Base-by-base conservation (phyloP, 768 basidiomycete genomes). In the Lactarius akahatsu region DNA sequence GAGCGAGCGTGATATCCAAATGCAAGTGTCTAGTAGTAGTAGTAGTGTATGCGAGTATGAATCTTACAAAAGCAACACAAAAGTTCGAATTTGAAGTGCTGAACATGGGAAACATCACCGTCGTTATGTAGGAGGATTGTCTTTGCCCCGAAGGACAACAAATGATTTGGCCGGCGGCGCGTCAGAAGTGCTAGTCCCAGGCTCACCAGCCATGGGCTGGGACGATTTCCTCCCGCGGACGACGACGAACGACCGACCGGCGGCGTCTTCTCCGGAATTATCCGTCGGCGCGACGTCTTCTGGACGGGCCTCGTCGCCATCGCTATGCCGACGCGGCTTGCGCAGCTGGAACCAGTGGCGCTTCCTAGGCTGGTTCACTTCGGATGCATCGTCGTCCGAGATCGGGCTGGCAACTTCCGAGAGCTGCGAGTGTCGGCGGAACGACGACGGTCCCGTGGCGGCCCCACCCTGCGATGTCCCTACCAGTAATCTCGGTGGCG, bases 81-180 rank as follows among this genome's bases (percentile, higher is more conserved):
- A 20, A 34, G 30, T 10, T 34, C 10, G 38, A 54, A 34, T 8
- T 30, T 38, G 26, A 43, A 38, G 34, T 6, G 20, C 15, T 15
- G 57, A 26, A 26, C 23, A 23, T 47, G 30, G 18, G 16, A 57
- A 15, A 30, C 13, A 23, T 2, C 36, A 41, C 18, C 36, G 20
- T 60, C 26, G 43, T 60, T 40, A 61, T 61, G 52, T 13, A 1
- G 32, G 43, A n/a, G 65, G 18, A 32, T 57, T 61, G 50, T 74
- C 75, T 67, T 77, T 78, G 73, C 86, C 86, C n/a, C 87, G 81
- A 58, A 89, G 84, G 40, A 90, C 88, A 23, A 90, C 88, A 69
- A 90, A 90, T n/a, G 70, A 69, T 41, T 32, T 63, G 47, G 59
- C n/a, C 2, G 47, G 50, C 28, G 50, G 50, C 8, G 38, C 40